Evolutionary conservation across 1,284 basidiomycete species (phyloP).

Genomic region (Pseudozyma thailandica): DNA sequence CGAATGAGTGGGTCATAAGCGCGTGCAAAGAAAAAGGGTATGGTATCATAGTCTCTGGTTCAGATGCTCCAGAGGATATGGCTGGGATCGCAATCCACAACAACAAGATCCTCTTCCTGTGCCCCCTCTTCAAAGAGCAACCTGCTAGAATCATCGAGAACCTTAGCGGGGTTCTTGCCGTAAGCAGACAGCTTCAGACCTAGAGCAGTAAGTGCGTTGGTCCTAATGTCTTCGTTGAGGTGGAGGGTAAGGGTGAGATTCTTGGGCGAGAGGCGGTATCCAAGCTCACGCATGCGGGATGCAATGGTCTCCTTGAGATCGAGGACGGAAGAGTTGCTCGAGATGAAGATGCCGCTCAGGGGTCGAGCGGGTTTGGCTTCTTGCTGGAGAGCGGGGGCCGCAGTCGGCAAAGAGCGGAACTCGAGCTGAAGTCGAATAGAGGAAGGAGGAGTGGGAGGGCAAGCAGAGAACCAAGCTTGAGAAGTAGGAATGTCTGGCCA

Average conservation of each 20-base stretch:
- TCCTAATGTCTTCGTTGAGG: slow-evolving; percentile 13
- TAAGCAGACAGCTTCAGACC: slow-evolving; percentile 16
- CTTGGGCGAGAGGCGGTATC: slow-evolving; percentile 34
- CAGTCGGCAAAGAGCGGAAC: slow-evolving; percentile 24
- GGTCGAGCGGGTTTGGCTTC: slow-evolving; percentile 3
- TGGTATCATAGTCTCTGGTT: not conserved
- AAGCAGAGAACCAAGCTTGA: slow-evolving; percentile 33
- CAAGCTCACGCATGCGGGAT: slow-evolving; percentile 14
- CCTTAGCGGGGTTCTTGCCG: slow-evolving; percentile 18
- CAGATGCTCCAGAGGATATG: slow-evolving; percentile 34
- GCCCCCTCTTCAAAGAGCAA: slow-evolving; percentile 39
- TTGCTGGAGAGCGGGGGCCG: slow-evolving; percentile 5
- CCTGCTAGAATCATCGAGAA: slow-evolving; percentile 28
- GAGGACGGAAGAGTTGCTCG: slow-evolving; percentile 36
- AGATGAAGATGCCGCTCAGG: slow-evolving; percentile 32
- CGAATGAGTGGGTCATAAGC: not conserved
- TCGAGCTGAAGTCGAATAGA: slow-evolving; percentile 36
- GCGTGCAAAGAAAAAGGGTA: not conserved
- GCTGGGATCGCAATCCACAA: slow-evolving; percentile 34
- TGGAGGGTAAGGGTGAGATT: slow-evolving; percentile 25
- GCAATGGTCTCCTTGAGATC: slow-evolving; percentile 40
- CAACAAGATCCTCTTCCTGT: slow-evolving; percentile 34
- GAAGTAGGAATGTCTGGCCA: slow-evolving; percentile 12
- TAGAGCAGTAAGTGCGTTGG: slow-evolving; percentile 9
- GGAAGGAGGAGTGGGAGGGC: slow-evolving; percentile 37